Evolutionary conservation across 768 basidiomycete species (phyloP).

Genomic region (Hygrophoropsis aurantiaca): DNA sequence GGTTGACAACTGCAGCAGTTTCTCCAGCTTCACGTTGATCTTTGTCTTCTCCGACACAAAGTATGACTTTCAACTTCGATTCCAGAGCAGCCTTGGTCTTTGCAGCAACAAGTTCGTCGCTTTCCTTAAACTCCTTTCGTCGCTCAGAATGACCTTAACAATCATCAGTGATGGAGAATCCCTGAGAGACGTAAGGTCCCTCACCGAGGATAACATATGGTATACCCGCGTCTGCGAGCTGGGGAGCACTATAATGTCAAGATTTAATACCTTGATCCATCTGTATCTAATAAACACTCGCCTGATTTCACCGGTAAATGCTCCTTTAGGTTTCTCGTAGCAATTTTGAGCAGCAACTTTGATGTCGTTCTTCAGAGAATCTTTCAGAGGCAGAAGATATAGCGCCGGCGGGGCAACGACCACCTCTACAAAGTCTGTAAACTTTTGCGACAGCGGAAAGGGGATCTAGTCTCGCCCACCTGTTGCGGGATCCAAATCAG

Average conservation of each 20-base stretch:
- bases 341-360: slow-evolving; percentile 90
- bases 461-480: slow-evolving; percentile 46
- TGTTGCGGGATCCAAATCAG: slow-evolving; percentile 71
- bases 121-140: slow-evolving; percentile 88
- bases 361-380: slow-evolving; percentile 61
- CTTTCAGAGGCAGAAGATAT: slow-evolving; percentile 77
- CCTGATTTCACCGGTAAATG: slow-evolving; percentile 98
- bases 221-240: slow-evolving; percentile 83
- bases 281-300: slow-evolving; percentile 25
- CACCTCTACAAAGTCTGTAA: slow-evolving; percentile 60
- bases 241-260: slow-evolving; percentile 58
- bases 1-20: slow-evolving; percentile 79
- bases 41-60: slow-evolving; percentile 95
- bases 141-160: slow-evolving; percentile 90
- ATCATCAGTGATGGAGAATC: slow-evolving; percentile 1
- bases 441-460: slow-evolving; percentile 12
- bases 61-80: slow-evolving; percentile 78
- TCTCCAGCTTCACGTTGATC: slow-evolving; percentile 76
- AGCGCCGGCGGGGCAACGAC: slow-evolving; percentile 90
- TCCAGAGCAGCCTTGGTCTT: slow-evolving; percentile 87
- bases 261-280: neutral
- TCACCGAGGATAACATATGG: slow-evolving; percentile 90
- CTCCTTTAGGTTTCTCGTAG: slow-evolving; percentile 80
- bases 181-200: slow-evolving; percentile 12
- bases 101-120: slow-evolving; percentile 75